Evolutionary conservation across 306 rosid genomes (phyloP).

Genomic region (Arachis hypogaea): DNA sequence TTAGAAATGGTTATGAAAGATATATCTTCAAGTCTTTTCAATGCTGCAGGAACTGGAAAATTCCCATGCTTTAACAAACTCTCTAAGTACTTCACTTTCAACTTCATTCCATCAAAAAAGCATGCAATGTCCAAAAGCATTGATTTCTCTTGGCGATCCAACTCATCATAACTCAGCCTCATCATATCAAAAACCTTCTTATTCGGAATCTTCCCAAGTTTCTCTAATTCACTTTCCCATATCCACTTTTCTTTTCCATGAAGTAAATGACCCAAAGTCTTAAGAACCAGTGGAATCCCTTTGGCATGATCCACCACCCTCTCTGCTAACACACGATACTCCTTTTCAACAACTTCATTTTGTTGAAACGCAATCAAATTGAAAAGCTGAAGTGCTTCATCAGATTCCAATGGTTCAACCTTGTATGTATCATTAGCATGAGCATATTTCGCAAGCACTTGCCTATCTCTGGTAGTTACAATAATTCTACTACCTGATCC

Average conservation of each 20-base stretch:
- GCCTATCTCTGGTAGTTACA: slow-evolving; percentile 30
- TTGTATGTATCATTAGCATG: neutral
- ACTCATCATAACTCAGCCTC: slow-evolving; percentile 6
- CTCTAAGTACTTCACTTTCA: neutral
- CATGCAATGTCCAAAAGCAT: slow-evolving; percentile 41
- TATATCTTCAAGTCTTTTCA: slow-evolving; percentile 25
- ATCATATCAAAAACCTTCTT: neutral
- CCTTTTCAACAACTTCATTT: neutral
- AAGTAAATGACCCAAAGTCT: slow-evolving; percentile 14
- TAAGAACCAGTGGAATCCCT: slow-evolving; percentile 32
- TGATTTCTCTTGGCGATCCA: neutral
- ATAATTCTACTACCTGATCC: slow-evolving; percentile 26
- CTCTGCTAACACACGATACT: neutral
- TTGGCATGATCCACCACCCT: neutral
- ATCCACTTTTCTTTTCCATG: neutral
- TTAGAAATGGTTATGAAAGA: slow-evolving; percentile 25
- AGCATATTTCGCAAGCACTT: neutral
- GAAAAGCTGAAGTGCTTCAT: slow-evolving; percentile 28
- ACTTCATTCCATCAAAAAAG: slow-evolving; percentile 15
- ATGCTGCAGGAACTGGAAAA: slow-evolving; percentile 2
- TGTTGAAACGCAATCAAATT: slow-evolving; percentile 19
- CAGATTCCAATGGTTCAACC: neutral
- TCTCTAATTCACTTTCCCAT: slow-evolving; percentile 33
- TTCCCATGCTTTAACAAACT: neutral
- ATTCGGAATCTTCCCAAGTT: neutral